A percentile compares a stretch with the other conserved stretches of the same genome.
These are phyloP conservation scores for Saccharomycopsis crataegensis DNA, from an alignment of 1,139 yeast genomes.

Conservation along the genomic window DNA sequence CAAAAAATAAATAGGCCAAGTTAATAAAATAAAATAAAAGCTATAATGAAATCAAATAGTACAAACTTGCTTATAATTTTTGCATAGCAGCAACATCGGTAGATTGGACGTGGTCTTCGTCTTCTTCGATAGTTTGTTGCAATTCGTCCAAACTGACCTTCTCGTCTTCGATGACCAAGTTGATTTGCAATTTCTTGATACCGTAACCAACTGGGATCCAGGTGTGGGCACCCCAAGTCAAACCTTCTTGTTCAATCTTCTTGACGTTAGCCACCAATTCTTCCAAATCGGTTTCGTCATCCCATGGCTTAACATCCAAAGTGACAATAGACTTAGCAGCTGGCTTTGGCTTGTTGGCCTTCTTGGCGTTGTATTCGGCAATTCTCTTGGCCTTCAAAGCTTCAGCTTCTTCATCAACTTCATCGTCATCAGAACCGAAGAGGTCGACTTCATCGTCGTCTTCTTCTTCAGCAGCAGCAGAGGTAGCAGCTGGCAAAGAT, in stretches of 20 bases:
- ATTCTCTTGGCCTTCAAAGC: slow-evolving; percentile 93
- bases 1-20: neutral
- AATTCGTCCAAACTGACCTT: slow-evolving; percentile 90
- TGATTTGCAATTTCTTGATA: slow-evolving; percentile 98
- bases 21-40: neutral
- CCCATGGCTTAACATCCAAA: slow-evolving; percentile 99
- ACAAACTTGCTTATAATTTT: slow-evolving; percentile 56
- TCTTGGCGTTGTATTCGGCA: slow-evolving; percentile 96
- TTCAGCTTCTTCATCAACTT: slow-evolving; percentile 95
- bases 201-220: slow-evolving; percentile 98
- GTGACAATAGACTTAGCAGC: slow-evolving; percentile 98
- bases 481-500: slow-evolving; percentile 73
- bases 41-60: neutral
- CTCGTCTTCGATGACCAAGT: slow-evolving; percentile 96
- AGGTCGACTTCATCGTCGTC: slow-evolving; percentile 76
- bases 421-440: slow-evolving; percentile 92
- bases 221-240: slow-evolving; percentile 97
- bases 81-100: slow-evolving; percentile 98
- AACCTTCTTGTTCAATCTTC: slow-evolving; percentile 81
- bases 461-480: slow-evolving; percentile 48
- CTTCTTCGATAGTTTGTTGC: slow-evolving; percentile 80
- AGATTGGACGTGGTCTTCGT: slow-evolving; percentile 99
- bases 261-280: slow-evolving; percentile 81
- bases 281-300: slow-evolving; percentile 95
- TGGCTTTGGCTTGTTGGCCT: slow-evolving; percentile 95